Evolutionary conservation across 805 yeast genomes (phyloP), one percentile per base, ranked within the genome.

Genomic region (Metschnikowia henanensis): DNA sequence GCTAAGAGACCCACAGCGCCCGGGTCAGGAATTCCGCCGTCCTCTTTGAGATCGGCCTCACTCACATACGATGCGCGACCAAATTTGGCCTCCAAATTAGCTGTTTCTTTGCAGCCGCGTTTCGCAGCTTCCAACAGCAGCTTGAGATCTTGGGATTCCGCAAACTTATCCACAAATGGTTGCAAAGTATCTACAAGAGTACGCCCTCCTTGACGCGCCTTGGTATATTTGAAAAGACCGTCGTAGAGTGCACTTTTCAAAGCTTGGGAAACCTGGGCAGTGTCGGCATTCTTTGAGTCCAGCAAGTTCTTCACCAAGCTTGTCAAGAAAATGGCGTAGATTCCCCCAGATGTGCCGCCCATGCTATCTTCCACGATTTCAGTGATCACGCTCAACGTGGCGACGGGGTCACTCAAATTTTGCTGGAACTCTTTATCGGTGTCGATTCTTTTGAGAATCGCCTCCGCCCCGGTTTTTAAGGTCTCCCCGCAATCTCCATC

Each of bases 401-500:
- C 71, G 15, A 77, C 81, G 4, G 78, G 81, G 50, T 79, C 84
- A 15, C 56, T 37, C 30, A 75, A 52, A 7, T 47, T 39, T 32
- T 56, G 45, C 22, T 43, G 41, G 37, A 64, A 61, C n/a, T 62
- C 64, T 7, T 63, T 53, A 21, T 62, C 61, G 16, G 57, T 39
- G 8, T 72, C 67, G 36, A 88, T 65, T 17, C 80, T 79, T 9
- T 73, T 67, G 34, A 80, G 63, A 33, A 91, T 77, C 1, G 87
- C 90, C 43, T 82, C 75, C 22, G 90, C 94, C 30, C 97, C 98
- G 19, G 80, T 76, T 12, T 82, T 87, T 48, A 91, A 68, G 1
- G 97, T 91, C 56, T 88, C 94, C 31, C 98, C 98, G 66, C 97
- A 91, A 61, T 91, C 98, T 55, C 98, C 98, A 62, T 91, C 98